phyloP scores from a whole-genome alignment of 129 eudicot genomes.

The Ambrosia trifida region DNA sequence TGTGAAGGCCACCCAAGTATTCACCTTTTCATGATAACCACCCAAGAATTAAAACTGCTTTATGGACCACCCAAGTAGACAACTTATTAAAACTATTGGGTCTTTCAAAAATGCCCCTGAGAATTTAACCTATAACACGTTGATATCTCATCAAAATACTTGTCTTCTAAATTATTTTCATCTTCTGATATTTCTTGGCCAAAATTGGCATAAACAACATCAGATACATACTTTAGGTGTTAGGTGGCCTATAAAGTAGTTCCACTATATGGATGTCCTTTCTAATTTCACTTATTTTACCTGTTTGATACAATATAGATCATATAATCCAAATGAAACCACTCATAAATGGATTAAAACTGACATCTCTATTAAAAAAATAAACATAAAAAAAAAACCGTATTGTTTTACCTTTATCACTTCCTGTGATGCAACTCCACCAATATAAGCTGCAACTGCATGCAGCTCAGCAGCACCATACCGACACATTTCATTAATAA shows the following conservation, averaged over 20 bases:
- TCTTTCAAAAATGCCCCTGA: too few species aligned
- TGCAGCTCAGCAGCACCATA: conserved; percentile 98
- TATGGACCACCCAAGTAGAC: background rate
- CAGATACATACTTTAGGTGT: too few species aligned
- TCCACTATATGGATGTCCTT: background rate
- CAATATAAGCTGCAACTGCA: conserved; percentile 84
- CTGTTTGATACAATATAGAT: background rate
- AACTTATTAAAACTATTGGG: background rate
- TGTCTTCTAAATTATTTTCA: too few species aligned
- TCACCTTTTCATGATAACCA: background rate
- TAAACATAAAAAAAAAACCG: background rate
- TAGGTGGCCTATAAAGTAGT: background rate
- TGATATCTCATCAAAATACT: too few species aligned
- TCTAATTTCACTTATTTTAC: background rate
- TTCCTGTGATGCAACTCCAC: conserved; percentile 98
- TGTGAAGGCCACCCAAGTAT: background rate
- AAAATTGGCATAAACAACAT: too few species aligned
- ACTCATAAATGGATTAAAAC: background rate
- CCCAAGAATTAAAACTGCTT: background rate
- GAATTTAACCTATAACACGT: too few species aligned
- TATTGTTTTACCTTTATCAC: conserved; percentile 64
- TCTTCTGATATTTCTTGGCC: too few species aligned
- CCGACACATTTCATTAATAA: conserved; percentile 90
- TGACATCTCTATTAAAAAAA: background rate
- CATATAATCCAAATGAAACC: background rate